Evolutionary conservation across 2,329 filamentous ascomycete species (phyloP).

Genomic region (Aspergillus udagawae): DNA sequence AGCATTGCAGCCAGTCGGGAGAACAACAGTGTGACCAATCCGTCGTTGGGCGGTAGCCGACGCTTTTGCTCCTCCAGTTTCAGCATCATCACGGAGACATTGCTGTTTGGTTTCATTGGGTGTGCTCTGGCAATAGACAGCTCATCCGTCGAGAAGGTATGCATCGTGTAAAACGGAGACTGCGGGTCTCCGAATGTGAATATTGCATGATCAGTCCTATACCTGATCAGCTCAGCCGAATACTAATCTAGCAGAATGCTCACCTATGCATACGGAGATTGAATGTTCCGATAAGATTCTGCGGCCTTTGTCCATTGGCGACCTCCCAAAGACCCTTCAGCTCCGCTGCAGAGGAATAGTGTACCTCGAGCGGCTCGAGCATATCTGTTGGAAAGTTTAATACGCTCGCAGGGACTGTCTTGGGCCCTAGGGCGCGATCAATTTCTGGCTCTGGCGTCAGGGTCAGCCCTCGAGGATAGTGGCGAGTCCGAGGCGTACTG

Average conservation of each 20-base stretch:
- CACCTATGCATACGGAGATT: slow-evolving; percentile 42
- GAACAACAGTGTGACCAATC: slow-evolving; percentile 43
- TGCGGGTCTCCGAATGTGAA: slow-evolving; percentile 42
- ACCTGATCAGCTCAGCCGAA: slow-evolving; percentile 10
- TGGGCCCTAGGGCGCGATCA: slow-evolving; percentile 34
- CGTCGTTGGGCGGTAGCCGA: slow-evolving; percentile 38
- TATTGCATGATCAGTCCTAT: slow-evolving; percentile 37
- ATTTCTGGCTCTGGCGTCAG: slow-evolving; percentile 32
- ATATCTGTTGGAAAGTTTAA: slow-evolving; percentile 37
- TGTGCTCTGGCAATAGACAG: slow-evolving; percentile 40
- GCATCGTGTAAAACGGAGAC: slow-evolving; percentile 43
- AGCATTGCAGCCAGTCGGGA: slow-evolving; percentile 48
- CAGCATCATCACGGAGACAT: slow-evolving; percentile 42
- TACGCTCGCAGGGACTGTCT: slow-evolving; percentile 42
- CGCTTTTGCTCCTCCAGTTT: slow-evolving; percentile 37
- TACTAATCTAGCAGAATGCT: not conserved
- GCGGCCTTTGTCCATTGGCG: slow-evolving; percentile 41
- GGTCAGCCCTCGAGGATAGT: slow-evolving; percentile 26
- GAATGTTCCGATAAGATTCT: slow-evolving; percentile 30
- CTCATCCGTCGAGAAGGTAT: slow-evolving; percentile 41
- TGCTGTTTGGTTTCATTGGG: slow-evolving; percentile 37
- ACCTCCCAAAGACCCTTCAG: slow-evolving; percentile 43
- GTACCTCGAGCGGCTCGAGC: slow-evolving; percentile 30
- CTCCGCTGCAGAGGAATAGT: slow-evolving; percentile 38
- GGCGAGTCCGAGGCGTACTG: slow-evolving; percentile 11